Evolutionary conservation across 2,329 filamentous ascomycete species (phyloP), one percentile per base, ranked within the genome.

Genomic region (Pochonia chlamydosporia): DNA sequence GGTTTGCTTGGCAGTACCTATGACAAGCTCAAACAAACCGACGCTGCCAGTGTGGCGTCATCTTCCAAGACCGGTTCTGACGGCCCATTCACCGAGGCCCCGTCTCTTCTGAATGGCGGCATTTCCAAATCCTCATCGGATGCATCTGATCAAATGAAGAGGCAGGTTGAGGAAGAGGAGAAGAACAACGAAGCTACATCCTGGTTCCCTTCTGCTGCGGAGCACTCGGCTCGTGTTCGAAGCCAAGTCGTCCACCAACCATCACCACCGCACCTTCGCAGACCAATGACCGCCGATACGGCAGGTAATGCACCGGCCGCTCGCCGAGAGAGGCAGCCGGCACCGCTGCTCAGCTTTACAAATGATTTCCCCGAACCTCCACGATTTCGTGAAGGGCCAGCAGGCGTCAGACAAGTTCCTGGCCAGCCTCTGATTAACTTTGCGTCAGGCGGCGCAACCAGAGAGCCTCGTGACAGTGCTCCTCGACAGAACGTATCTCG

Each of bases 341-440:
- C 81, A 51, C 85, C 86, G 2, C 72, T 90, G 5, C 66, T 90
- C 25, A 85, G 87, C 57, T 72, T 89, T 35, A 82, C 54, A 30
- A 58, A 81, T 0, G 71, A 73, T 42, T 85, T 84, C 58, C 72
- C 76, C 43, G 82, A 86, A 51, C 83, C 83, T 16, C 73, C 84
- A 61, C 74, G 75, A 58, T 64, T 70, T 45, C 71, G 70, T 40
- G 75, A 77, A 42, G 71, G 74, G 14, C 75, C 74, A 49, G 80
- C 66, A 39, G 72, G 70, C 18, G 63, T 74, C n/a, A 67, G 63
- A 11, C 64, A 65, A 4, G 63, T 68, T 0, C 43, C 52, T 4
- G 54, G 59, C 16, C 64, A 68, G 10, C 72, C 70, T 9, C 64
- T 78, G 1, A 71, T 78, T 40, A 72, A 75, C 44, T 67, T 71